phyloP scores from a whole-genome alignment of 495 filamentous ascomycete genomes.

The Aspergillus coremiiformis region DNA sequence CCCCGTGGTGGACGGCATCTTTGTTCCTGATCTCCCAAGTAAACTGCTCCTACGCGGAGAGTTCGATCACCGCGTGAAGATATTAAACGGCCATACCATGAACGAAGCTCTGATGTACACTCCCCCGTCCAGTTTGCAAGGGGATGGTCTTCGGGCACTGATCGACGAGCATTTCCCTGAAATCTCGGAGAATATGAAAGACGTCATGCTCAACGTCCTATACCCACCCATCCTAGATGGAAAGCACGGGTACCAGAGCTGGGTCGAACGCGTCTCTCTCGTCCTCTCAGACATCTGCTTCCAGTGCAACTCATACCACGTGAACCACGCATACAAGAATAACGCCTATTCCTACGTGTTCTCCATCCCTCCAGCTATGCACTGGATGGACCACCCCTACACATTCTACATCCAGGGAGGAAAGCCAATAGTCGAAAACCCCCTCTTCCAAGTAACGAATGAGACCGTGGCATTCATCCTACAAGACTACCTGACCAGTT shows the following conservation, averaged over 20 bases:
- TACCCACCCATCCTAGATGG: conserved; percentile 55
- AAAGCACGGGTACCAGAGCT: conserved; percentile 34
- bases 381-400: conserved; percentile 54
- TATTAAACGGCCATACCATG: conserved; percentile 40
- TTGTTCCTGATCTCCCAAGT: conserved; percentile 49
- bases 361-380: conserved; percentile 47
- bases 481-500: conserved; percentile 55
- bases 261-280: conserved; percentile 30
- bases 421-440: conserved; percentile 17
- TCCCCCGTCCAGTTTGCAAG: conserved; percentile 44
- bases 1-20: conserved; percentile 51
- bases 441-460: conserved; percentile 15
- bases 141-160: conserved; percentile 40
- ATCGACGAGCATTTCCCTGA: conserved; percentile 31
- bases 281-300: conserved; percentile 44
- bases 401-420: conserved; percentile 38
- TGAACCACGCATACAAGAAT: conserved; percentile 35
- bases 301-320: conserved; percentile 53
- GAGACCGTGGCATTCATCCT: conserved; percentile 43
- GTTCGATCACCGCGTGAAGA: conserved; percentile 50
- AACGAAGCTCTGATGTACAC: conserved; percentile 52
- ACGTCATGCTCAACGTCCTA: conserved; percentile 43
- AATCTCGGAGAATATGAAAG: conserved; percentile 34
- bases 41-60: conserved; percentile 49
- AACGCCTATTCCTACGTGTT: conserved; percentile 56